Base-by-base conservation (phyloP, 1,139 yeast genomes). In the Candida labiduridarum region DNA sequence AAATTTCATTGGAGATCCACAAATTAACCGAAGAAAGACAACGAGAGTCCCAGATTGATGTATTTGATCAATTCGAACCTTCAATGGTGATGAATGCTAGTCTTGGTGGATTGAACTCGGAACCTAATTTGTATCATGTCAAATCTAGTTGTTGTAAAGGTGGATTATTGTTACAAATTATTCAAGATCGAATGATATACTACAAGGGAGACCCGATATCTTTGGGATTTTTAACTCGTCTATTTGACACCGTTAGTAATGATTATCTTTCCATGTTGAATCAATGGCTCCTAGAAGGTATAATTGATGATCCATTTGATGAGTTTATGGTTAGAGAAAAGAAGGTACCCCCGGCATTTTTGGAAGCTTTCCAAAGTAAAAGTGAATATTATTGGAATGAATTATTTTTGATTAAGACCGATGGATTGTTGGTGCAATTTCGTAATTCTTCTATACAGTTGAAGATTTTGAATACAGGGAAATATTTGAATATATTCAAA, bases 331-430 rank as follows among this genome's bases (percentile, higher is more conserved):
- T 94, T 11, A 78, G 83, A 51, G 68, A 73, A 51, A 75, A 74
- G 52, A 64, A 59, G 50, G 69, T 66, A 8, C 74, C 77, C 1
- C 54, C 61, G 11, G 61, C 58, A 36, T 55, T 62, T 42, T 62
- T 70, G 27, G 71, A 71, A 22, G 59, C 78, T 7, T 77, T 79
- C 54, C 74, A 76, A 46, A 65, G 79, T 16, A 79, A 80, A 55
- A 77, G 84, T 52, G 96, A 91, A 57, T 84, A 86, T 52, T 85
- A 87, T 60, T 94, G 98, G 98, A 89, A 88, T 50, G 89, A 89
- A 53, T 82, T 90, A 51, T 94, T 82, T 64, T 80, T 89, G 10
- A 76, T 91, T 9, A 76, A 94, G 48, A 80, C 80, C 48, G 96
- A 89, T 60, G 96, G 95, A 0, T 62, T 91, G 19, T 83, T 95